Base-by-base conservation (phyloP, 2,329 filamentous ascomycete species). In the Alternaria arbusti region DNA sequence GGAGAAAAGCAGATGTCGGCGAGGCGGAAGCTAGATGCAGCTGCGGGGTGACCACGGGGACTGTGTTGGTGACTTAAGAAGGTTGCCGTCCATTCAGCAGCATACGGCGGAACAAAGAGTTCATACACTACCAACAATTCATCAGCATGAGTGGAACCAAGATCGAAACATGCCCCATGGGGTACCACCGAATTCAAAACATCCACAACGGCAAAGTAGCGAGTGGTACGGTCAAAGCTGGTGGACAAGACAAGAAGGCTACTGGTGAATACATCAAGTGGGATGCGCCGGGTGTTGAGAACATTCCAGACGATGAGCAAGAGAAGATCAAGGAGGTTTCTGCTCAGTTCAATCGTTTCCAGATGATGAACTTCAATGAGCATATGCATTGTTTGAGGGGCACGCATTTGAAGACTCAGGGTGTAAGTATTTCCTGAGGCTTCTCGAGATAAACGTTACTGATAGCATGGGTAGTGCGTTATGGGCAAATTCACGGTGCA, bases 321-420 rank as follows among this genome's bases (percentile, higher is more conserved):
- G 79, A 83, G 55, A 80, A 83, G 62, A 84, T 84, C 30, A 69
- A 84, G 65, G 81, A 80, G 3, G 81, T 83, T 13, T 82, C 81
- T 45, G 80, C 83, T 25, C 78, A 81, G 69, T 83, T 84, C 74
- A 84, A 84, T 63, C 71, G 74, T 6, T 83, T 83, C 25, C 82
- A 84, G 65, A 79, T 79, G 66, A 79, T 80, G 50, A 81, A 82
- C 59, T 84, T 78, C 64, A 84, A 84, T 57, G 76, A 79, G 49
- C 70, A 70, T 69, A 82, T 75, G 68, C 70, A 74, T 40, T 71
- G 69, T 58, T 44, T 74, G 3, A 58, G 68, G 44, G 79, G 82
- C 17, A 85, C 82, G 1, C 84, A 85, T 68, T 77, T 82, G 44
- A 79, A 83, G 57, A 84, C 83, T 0, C 82, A 85, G 67, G 82